phyloP scores from a whole-genome alignment of 2,329 filamentous ascomycete species.

The Sporothrix pallida region DNA sequence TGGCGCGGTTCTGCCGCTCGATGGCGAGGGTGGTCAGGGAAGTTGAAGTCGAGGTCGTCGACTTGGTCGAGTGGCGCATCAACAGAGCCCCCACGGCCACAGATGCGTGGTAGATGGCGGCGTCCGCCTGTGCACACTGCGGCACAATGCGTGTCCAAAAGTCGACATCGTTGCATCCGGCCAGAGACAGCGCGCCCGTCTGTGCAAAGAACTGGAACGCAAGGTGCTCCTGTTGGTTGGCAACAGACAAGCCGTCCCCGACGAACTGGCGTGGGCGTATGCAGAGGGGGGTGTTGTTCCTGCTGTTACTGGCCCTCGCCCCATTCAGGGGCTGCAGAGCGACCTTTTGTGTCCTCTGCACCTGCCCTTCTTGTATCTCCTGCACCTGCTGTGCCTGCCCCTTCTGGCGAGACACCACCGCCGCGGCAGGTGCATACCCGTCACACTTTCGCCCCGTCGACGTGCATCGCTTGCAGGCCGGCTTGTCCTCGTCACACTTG shows the following conservation, averaged over 20 bases:
- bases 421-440: conserved; percentile 18
- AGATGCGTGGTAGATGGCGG: conserved; percentile 21
- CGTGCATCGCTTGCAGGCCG: conserved; percentile 26
- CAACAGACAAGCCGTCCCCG: background rate
- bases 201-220: conserved; percentile 25
- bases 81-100: conserved; percentile 20
- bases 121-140: conserved; percentile 4
- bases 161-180: conserved; percentile 15
- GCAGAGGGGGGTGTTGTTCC: background rate
- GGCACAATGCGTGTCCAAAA: conserved; percentile 28
- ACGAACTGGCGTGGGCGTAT: background rate
- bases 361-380: background rate
- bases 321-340: no score
- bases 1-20: conserved; percentile 18
- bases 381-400: background rate
- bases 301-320: no score
- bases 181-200: background rate
- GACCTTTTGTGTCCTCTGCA: background rate
- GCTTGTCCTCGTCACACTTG: conserved; percentile 28
- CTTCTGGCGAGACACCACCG: background rate
- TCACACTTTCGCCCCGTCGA: conserved; percentile 24
- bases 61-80: background rate
- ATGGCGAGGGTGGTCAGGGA: background rate
- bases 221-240: conserved; percentile 1
- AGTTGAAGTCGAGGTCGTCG: background rate